These are phyloP conservation scores for Wakefieldia striispora DNA, from an alignment of 768 basidiomycete species.

Conservation along the genomic window DNA sequence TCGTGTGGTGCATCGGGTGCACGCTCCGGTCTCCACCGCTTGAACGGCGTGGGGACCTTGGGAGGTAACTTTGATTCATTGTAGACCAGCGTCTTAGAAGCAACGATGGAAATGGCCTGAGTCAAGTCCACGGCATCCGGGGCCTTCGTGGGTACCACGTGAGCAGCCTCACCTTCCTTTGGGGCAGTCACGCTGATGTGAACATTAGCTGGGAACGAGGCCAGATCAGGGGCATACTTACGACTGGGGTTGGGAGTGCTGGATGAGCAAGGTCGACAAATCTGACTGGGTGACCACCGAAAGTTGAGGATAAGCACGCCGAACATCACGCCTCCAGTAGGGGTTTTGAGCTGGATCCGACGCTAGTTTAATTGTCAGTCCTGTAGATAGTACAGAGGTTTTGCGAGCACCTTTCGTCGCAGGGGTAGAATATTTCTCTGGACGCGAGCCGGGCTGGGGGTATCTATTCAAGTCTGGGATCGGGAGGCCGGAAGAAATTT, in stretches of 20 bases:
- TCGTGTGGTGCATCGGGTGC: conserved; percentile 83
- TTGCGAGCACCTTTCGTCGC: conserved; percentile 72
- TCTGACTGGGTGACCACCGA: conserved; percentile 86
- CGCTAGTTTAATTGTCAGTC: conserved; percentile 42
- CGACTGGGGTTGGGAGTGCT: conserved; percentile 67
- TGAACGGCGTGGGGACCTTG: conserved; percentile 60
- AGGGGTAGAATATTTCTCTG: conserved; percentile 83
- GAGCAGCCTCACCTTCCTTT: conserved; percentile 36
- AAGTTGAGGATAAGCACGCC: conserved; percentile 88
- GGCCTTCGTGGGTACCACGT: conserved; percentile 43
- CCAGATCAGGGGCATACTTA: conserved; percentile 38
- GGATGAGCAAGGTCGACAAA: conserved; percentile 75
- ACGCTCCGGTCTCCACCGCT: conserved; percentile 70
- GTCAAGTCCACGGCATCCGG: conserved; percentile 58
- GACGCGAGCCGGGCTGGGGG: conserved; percentile 85
- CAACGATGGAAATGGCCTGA: conserved; percentile 67
- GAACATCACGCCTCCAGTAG: conserved; percentile 96
- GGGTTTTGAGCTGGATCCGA: conserved; percentile 87
- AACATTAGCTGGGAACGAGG: conserved; percentile 9
- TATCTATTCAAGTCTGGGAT: conserved; percentile 69
- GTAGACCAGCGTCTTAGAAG: conserved; percentile 55
- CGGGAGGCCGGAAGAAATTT: conserved; percentile 89
- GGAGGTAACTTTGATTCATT: conserved; percentile 71
- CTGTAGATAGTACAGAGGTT: not conserved
- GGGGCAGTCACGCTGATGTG: conserved; percentile 53